Base-by-base conservation (phyloP, 306 rosid species). In the Gillenia trifoliata region DNA sequence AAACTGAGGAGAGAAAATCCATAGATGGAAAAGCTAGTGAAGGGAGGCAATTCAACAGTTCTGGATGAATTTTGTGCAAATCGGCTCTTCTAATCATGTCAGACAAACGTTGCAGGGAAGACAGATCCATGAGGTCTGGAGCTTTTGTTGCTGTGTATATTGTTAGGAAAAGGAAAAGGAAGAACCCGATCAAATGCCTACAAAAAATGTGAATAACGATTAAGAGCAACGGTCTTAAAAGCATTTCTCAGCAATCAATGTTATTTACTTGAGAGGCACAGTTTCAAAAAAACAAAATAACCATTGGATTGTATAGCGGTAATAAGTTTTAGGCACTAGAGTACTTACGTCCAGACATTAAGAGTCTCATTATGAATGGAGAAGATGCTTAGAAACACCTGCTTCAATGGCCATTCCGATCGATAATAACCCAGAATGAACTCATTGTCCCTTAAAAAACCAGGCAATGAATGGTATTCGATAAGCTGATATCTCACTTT, bases 121-220 rank as follows among this genome's bases (percentile, higher is more conserved):
- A 72, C 19, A 87, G 71, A 72, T 85, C 80, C 74, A 75, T 68
- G 33, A 88, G 68, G 68, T 43, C 70, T 54, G 92, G 87, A 40
- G 88, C 74, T 63, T 29, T 82, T 77, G 67, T 20, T 52, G 85
- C 87, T 30, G 92, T 88, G 84, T 80, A 86, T 68, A 86, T 56
- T 56, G 90, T 82, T 70, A 88, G 83, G 75, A 80, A 83, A 23
- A 89, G 85, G 85, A 89, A 89, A 74, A 86, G 83, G 81, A 89
- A 82, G 86, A 89, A 89, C 15, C 89, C 93, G 11, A 85, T 79
- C 86, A 89, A 85, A 87, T 89, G 93, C 91, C 93, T 89, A 81
- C 31, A 81, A 81, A 81, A n/a, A 36, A 75, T 22, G 26, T 25
- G 19, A 22, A 74, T 0, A 64, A 49, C 30, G 17, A 54, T 55